These are phyloP conservation scores for Xylariales sp. DNA, from an alignment of 2,329 filamentous ascomycete species.

Conservation along the genomic window DNA sequence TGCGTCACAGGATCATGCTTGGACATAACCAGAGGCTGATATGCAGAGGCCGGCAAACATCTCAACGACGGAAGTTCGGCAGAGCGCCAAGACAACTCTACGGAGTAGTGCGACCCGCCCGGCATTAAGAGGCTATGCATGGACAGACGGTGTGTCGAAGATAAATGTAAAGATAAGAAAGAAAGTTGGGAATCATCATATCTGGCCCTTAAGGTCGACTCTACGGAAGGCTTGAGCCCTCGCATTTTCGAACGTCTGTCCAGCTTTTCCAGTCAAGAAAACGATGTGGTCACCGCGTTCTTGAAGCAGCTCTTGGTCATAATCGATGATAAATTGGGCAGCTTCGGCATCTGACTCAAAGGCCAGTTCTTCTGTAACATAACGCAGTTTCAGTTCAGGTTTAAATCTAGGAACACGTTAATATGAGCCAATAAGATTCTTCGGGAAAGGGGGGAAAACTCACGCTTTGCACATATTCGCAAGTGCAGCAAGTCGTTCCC, in stretches of 20 bases:
- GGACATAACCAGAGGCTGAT: conserved; percentile 36
- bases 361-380: conserved; percentile 93
- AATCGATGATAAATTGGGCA: conserved; percentile 87
- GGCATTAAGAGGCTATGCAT: conserved; percentile 22
- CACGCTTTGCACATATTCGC: conserved; percentile 95
- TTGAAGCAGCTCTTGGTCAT: conserved; percentile 80
- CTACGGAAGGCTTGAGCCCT: conserved; percentile 80
- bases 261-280: conserved; percentile 80
- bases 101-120: conserved; percentile 28
- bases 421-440: conserved; percentile 43
- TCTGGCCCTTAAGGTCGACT: conserved; percentile 98
- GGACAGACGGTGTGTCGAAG: conserved; percentile 22
- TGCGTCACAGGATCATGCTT: conserved; percentile 38
- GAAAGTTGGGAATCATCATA: conserved; percentile 63
- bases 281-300: conserved; percentile 79
- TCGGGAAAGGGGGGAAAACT: conserved; percentile 56
- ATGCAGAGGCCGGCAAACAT: conserved; percentile 34
- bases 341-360: conserved; percentile 94
- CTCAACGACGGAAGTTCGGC: conserved; percentile 15
- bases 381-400: conserved; percentile 86
- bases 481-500: conserved; percentile 90
- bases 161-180: conserved; percentile 39
- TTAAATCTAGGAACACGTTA: conserved; percentile 80
- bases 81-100: conserved; percentile 25
- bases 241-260: conserved; percentile 77